These are phyloP conservation scores for Monosporozyma siamensis DNA, from an alignment of 805 yeast species.

Conservation along the genomic window DNA sequence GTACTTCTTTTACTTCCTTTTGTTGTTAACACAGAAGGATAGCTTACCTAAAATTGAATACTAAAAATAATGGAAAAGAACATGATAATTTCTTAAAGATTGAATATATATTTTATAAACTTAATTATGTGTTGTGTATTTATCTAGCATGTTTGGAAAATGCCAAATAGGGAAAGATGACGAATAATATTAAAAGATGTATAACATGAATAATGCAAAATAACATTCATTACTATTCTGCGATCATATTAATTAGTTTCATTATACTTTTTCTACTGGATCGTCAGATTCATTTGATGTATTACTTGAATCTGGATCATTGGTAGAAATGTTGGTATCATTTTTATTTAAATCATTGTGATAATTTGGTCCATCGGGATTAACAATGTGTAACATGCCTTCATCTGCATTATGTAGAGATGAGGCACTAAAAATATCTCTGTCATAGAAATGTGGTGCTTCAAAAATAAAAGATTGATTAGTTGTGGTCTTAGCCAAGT, in stretches of 20 bases:
- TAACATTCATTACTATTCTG: neutral
- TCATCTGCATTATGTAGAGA: constrained; percentile 42
- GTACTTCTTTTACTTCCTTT: too few species aligned
- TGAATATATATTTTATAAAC: too few species aligned
- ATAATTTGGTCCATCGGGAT: constrained; percentile 29
- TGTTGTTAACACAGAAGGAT: too few species aligned
- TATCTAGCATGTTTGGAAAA: too few species aligned
- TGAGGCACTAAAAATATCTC: constrained; percentile 45
- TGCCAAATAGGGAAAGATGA: too few species aligned
- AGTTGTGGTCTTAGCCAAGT: neutral
- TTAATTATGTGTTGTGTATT: too few species aligned
- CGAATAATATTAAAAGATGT: neutral
- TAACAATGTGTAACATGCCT: constrained; percentile 41
- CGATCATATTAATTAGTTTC: neutral
- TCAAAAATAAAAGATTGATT: constrained; percentile 1
- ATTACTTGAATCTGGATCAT: neutral
- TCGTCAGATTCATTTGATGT: neutral
- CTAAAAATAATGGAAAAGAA: too few species aligned
- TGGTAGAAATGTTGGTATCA: neutral
- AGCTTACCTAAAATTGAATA: too few species aligned
- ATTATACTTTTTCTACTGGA: neutral
- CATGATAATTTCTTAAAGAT: too few species aligned
- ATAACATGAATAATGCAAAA: neutral
- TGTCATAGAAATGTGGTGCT: constrained; percentile 21
- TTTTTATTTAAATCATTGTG: neutral